A percentile compares a stretch with the other conserved stretches of the same genome.
These are phyloP conservation scores for Lactifluus piperatus DNA, from an alignment of 768 basidiomycete species.

Conservation along the genomic window DNA sequence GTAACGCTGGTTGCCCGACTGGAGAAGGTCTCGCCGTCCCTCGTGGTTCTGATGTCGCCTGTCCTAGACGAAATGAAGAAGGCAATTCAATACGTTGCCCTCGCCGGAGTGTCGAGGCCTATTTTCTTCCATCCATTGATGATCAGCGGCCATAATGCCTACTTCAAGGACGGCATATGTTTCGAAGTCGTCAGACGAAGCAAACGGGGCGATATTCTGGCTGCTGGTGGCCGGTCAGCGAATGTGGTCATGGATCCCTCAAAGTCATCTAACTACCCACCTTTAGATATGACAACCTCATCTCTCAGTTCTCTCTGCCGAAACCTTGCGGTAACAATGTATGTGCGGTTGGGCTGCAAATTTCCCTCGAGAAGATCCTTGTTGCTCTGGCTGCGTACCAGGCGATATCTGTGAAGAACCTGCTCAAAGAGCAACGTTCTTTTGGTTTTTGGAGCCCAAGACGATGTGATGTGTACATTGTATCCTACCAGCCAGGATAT, in stretches of 20 bases:
- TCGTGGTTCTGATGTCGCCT: slow-evolving; percentile 41
- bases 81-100: slow-evolving; percentile 48
- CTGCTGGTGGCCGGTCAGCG: slow-evolving; percentile 69
- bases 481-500: slow-evolving; percentile 68
- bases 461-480: slow-evolving; percentile 79
- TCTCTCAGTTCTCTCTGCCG: slow-evolving; percentile 48
- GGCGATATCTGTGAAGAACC: slow-evolving; percentile 50
- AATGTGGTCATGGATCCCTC: background rate
- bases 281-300: slow-evolving; percentile 63
- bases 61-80: slow-evolving; percentile 53
- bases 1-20: slow-evolving; percentile 47
- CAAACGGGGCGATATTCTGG: slow-evolving; percentile 62
- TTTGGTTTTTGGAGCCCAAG: slow-evolving; percentile 90
- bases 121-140: slow-evolving; percentile 68
- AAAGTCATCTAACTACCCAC: background rate
- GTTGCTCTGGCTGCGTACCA: slow-evolving; percentile 62
- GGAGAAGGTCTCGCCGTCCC: slow-evolving; percentile 49
- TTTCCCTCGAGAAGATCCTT: slow-evolving; percentile 72
- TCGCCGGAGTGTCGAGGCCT: slow-evolving; percentile 53
- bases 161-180: slow-evolving; percentile 67
- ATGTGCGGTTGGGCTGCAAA: slow-evolving; percentile 67
- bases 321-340: slow-evolving; percentile 45
- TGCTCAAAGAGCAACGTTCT: slow-evolving; percentile 71
- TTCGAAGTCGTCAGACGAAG: slow-evolving; percentile 64
- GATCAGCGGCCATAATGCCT: slow-evolving; percentile 52